Base-by-base conservation (phyloP, 1,139 yeast genomes). In the Trichomonascaceae sp. region DNA sequence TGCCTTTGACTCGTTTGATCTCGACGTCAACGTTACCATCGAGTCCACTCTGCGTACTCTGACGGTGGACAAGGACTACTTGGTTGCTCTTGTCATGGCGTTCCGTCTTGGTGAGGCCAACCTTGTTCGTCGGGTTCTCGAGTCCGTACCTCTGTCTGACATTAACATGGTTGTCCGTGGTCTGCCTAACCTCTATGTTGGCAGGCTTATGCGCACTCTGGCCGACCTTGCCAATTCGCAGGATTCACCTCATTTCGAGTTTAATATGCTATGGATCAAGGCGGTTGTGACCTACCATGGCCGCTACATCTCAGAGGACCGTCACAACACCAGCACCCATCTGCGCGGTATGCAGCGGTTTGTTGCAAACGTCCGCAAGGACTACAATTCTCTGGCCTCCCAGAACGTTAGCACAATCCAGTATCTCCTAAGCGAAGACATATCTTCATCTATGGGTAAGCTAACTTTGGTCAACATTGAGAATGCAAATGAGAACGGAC, bases 11-110 rank as follows among this genome's bases (percentile, higher is more conserved):
- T 98, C 99, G 29, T 84, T 82, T 55, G 97, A 92, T 54, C 68
- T 89, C 51, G 98, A 89, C 52, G 66, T 87, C 32, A 98, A 92
- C 49, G 74, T 89, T 27, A 89, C 98, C 0, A 93, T 95, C 0
- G 78, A 73, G 32, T 64, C 80, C 4, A 78, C 87, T 0, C 39
- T 73, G 18, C 78, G 74, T 37, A 68, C 74, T 9, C 60, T 87
- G 34, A 49, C 64, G 13, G 11, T 20, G 6, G 81, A 77, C 35
- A 74, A 73, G 41, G 87, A 85, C 38, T 85, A 74, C 51, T 61
- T 87, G 43, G 71, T 74, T 30, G 93, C 97, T 0, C 58, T 89
- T 39, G 81, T 87, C 17, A 87, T 92, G 96, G 74, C 97, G 1
- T 87, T 89, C 67, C 68, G 99, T 55, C 67, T 92, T 41, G 89